Percentiles rank a stretch among this genome's conserved stretches.
These are phyloP conservation scores for Botrytis paeoniae DNA, from an alignment of 2,329 filamentous ascomycete genomes.

Conservation along the genomic window DNA sequence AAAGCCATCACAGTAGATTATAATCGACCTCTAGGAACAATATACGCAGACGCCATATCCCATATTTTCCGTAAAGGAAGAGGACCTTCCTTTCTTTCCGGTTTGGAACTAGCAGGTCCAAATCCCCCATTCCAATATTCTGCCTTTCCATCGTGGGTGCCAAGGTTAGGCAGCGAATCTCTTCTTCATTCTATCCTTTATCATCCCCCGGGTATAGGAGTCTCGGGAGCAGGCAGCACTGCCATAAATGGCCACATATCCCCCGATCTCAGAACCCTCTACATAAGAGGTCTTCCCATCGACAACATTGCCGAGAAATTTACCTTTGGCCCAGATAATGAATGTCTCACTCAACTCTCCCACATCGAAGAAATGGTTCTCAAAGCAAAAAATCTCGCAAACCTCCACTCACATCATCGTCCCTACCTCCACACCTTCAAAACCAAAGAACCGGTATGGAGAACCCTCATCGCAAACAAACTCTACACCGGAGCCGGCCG, in stretches of 20 bases:
- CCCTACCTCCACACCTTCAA: background rate
- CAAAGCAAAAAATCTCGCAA: background rate
- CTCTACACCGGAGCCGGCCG: background rate
- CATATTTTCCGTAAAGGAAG: background rate
- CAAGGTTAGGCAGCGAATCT: background rate
- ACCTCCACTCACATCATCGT: background rate
- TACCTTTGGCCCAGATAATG: background rate
- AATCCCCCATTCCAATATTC: background rate
- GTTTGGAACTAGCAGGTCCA: background rate
- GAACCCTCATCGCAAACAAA: background rate
- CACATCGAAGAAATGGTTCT: background rate
- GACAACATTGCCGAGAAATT: background rate
- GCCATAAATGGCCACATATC: background rate
- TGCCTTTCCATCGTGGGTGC: background rate
- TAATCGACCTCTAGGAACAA: background rate
- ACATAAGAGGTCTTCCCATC: background rate
- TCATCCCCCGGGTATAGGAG: background rate
- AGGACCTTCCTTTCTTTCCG: background rate
- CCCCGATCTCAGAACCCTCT: background rate
- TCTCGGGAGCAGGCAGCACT: background rate
- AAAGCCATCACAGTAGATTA: background rate
- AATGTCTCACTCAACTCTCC: background rate
- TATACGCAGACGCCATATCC: slow-evolving; percentile 4
- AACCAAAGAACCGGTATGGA: background rate
- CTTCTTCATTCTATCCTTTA: background rate